These are phyloP conservation scores for Butyriboletus loyo DNA, from an alignment of 768 basidiomycete genomes.

Conservation along the genomic window DNA sequence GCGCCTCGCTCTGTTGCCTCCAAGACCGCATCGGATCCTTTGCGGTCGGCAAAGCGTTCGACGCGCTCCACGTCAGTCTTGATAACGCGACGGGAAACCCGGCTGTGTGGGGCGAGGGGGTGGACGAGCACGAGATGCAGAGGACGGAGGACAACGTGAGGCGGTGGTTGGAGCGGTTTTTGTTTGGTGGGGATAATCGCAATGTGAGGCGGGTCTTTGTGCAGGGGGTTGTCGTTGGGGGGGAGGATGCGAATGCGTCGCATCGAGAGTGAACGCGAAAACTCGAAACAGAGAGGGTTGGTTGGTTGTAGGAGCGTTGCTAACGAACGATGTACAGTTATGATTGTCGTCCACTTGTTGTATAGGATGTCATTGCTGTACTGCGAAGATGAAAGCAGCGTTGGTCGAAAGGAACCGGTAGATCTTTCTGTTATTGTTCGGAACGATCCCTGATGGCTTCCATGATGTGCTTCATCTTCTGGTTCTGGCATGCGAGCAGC, in stretches of 20 bases:
- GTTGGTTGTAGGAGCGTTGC: no score
- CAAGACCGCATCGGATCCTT: conserved; percentile 70
- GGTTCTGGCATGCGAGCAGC: no score
- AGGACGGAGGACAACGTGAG: conserved; percentile 36
- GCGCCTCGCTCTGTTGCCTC: conserved; percentile 76
- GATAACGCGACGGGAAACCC: conserved; percentile 43
- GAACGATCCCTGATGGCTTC: background rate
- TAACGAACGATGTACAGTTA: background rate
- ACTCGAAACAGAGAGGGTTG: no score
- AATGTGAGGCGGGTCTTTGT: conserved; percentile 82
- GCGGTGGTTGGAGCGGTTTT: conserved; percentile 71
- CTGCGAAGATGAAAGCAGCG: background rate
- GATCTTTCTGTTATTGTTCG: no score
- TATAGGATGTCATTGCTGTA: background rate
- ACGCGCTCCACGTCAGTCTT: conserved; percentile 76
- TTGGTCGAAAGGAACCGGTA: conserved; percentile 1
- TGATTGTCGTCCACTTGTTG: background rate
- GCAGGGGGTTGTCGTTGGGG: conserved; percentile 72
- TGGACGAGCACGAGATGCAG: conserved; percentile 13
- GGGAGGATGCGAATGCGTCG: conserved; percentile 24
- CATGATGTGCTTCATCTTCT: no score
- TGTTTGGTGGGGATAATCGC: conserved; percentile 83
- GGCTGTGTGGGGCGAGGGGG: conserved; percentile 48
- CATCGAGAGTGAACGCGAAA: background rate
- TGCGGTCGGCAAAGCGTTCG: conserved; percentile 76